Base-by-base conservation (phyloP, 768 basidiomycete genomes). In the Lentinula sp. region DNA sequence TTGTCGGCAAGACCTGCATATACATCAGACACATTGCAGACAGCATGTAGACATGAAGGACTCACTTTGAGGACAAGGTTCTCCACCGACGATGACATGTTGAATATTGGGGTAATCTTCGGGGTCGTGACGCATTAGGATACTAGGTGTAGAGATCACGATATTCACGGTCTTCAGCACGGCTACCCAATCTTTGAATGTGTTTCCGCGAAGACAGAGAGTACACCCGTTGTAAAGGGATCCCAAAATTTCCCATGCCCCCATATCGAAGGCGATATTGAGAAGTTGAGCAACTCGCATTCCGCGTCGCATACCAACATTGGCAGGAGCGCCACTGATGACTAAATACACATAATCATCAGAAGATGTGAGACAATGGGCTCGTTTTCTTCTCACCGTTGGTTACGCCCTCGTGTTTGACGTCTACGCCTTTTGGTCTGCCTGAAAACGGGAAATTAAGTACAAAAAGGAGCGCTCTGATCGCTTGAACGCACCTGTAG, bases 231-330 rank as follows among this genome's bases (percentile, higher is more conserved):
- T 83, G 66, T 70, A 75, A 57, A 85, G 68, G 9, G 78, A 74
- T 5, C 81, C 81, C 16, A 85, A 73, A 33, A 81, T 79, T 66
- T 85, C 83, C 85, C 85, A 87, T 18, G 83, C 83, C 46, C 81
- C 83, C 83, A 87, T 85, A 64, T 87, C 85, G 66, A 86, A 87
- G 4, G 84, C 80, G 48, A 87, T 80, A 63, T 86, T 85, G 71
- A 87, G 77, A 23, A 86, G 71, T 65, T 86, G 85, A 7, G 83
- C 78, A 20, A 86, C 83, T 10, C 81, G 77, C 35, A 77, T 65
- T 12, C 85, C 83, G 1, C 82, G 82, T n/a, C 68, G 62, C 81
- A 87, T 85, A 36, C 78, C 77, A 9, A 85, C 73, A 63, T 82
- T 85, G n/a, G 84, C 85, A 28, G 84, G 85, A 18, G 73, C 59